Conservation (phyloP, 2,329 filamentous ascomycete genomes). For the Botryotinia globosa region DNA sequence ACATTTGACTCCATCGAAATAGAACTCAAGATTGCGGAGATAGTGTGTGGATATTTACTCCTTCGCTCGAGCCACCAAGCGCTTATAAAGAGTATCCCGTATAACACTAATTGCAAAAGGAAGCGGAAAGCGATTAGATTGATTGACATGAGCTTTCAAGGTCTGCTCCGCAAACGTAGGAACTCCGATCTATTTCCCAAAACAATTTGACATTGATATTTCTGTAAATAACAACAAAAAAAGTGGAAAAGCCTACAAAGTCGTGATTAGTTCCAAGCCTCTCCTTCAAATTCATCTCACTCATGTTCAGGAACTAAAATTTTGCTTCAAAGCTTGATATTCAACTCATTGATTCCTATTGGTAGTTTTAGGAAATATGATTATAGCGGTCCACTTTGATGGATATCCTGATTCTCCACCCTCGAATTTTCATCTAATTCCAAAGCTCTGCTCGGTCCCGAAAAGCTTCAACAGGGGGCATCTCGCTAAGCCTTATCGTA, state of each 20-base stretch:
- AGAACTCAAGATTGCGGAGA: too few relatives aligned
- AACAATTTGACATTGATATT: not conserved
- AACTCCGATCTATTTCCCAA: not conserved
- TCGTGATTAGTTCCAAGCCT: not conserved
- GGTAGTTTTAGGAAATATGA: not conserved
- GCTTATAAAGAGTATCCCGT: not conserved
- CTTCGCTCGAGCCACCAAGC: not conserved
- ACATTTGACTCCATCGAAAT: too few relatives aligned
- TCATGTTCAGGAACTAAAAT: not conserved
- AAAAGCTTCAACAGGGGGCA: not conserved
- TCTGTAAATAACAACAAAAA: not conserved
- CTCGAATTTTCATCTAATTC: not conserved
- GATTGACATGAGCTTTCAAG: not conserved
- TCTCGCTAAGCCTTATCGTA: not conserved
- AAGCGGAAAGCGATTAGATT: not conserved
- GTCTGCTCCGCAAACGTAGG: not conserved
- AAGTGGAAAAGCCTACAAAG: not conserved
- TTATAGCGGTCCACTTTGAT: not conserved
- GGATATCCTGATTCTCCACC: not conserved
- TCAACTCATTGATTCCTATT: not conserved
- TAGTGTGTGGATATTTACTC: too few relatives aligned
- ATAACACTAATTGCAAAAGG: not conserved
- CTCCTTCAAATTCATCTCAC: not conserved
- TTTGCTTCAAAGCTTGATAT: not conserved
- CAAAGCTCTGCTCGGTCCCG: not conserved